Percentiles rank a stretch among this genome's conserved stretches.
Evolutionary conservation across 345 rosid genomes (phyloP).

Genomic region (Tarenaya hassleriana): DNA sequence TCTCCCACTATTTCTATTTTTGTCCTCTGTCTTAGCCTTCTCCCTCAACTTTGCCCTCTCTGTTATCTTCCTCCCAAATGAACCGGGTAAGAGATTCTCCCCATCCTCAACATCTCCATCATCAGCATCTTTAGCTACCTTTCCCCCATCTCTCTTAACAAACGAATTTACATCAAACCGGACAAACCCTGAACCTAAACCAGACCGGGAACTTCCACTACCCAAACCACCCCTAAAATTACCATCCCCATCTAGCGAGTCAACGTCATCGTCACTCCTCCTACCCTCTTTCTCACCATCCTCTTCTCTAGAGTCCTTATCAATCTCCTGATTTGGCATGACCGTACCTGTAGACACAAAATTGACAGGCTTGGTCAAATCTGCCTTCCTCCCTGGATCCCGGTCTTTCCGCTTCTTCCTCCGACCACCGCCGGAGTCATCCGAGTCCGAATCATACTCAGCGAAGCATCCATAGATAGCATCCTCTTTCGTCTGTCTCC

Average conservation of each 20-base stretch:
- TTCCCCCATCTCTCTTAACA: neutral
- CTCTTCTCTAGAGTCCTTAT: constrained; percentile 44
- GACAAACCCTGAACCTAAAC: constrained; percentile 46
- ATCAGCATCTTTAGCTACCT: constrained; percentile 1
- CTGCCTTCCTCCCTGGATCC: constrained; percentile 43
- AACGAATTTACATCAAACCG: constrained; percentile 21
- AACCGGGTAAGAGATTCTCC: constrained; percentile 50
- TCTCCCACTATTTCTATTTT: constrained; percentile 38
- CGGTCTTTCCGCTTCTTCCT: constrained; percentile 48
- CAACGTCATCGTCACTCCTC: constrained; percentile 12
- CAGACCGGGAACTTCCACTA: constrained; percentile 26
- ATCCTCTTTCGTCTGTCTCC: constrained; percentile 64
- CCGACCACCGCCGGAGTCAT: constrained; percentile 37
- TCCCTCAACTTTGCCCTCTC: constrained; percentile 70
- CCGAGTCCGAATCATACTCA: constrained; percentile 54
- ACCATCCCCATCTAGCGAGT: constrained; percentile 20
- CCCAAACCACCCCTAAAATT: constrained; percentile 53
- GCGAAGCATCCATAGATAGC: constrained; percentile 62
- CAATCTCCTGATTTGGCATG: constrained; percentile 64
- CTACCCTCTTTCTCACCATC: constrained; percentile 24
- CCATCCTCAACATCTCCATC: constrained; percentile 26
- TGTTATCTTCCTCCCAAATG: constrained; percentile 65
- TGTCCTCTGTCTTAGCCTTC: constrained; percentile 51
- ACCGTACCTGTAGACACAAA: constrained; percentile 71
- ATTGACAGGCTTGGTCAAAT: constrained; percentile 71